A percentile compares a stretch with the other conserved stretches of the same genome.
Evolutionary conservation across 129 eudicot genomes (phyloP).

Genomic region (Ambrosia artemisiifolia): DNA sequence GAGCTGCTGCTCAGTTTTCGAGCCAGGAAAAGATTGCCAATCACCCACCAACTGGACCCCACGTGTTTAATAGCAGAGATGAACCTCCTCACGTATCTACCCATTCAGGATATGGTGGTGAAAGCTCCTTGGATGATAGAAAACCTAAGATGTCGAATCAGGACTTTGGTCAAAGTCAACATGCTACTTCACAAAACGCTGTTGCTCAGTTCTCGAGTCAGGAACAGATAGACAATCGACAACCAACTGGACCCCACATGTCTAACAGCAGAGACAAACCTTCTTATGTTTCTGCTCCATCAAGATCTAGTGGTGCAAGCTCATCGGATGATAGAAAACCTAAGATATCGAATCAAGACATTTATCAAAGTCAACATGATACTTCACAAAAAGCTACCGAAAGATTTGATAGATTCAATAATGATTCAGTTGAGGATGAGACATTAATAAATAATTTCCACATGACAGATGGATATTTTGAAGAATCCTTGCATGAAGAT

Average conservation of each 20-base stretch:
- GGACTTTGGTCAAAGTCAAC: conserved; percentile 10
- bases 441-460: conserved; percentile 18
- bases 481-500: conserved; percentile 23
- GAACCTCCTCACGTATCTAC: conserved; percentile 14
- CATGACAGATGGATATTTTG: conserved; percentile 32
- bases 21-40: conserved; percentile 35
- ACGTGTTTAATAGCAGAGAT: conserved; percentile 26
- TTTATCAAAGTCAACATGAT: conserved; percentile 5
- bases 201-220: background rate
- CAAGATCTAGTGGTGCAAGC: conserved; percentile 15
- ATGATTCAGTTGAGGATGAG: conserved; percentile 41
- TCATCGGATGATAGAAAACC: conserved; percentile 24
- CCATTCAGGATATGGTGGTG: conserved; percentile 13
- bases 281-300: conserved; percentile 13
- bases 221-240: no score
- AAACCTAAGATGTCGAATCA: conserved; percentile 32
- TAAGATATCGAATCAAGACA: conserved; percentile 27
- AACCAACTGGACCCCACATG: conserved; percentile 20
- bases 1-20: conserved; percentile 91
- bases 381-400: conserved; percentile 12
- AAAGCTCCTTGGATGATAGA: conserved; percentile 17
- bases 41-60: conserved; percentile 38
- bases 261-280: conserved; percentile 28
- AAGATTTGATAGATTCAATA: conserved; percentile 22
- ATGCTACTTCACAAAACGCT: conserved; percentile 11